Percentiles rank a stretch among this genome's conserved stretches.
These are phyloP conservation scores for Colletotrichum liriopes DNA, from an alignment of 2,329 filamentous ascomycete species.

Conservation along the genomic window DNA sequence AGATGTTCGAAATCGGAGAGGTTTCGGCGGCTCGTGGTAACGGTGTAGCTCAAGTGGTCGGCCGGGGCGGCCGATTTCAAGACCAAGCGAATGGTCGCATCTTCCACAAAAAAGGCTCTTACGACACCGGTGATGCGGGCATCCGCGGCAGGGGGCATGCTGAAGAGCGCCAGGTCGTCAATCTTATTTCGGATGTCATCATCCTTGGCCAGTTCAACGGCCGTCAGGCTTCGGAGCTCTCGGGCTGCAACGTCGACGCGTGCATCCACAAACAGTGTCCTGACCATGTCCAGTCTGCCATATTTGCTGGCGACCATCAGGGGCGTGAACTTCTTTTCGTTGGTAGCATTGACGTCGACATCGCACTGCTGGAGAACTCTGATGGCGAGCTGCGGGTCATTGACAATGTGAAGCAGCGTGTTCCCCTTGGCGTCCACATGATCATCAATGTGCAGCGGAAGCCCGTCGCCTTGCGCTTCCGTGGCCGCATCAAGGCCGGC, in stretches of 20 bases:
- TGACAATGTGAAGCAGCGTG: conserved; percentile 95
- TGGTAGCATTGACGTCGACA: conserved; percentile 95
- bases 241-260: conserved; percentile 88
- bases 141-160: conserved; percentile 79
- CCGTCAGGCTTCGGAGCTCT: conserved; percentile 90
- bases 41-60: conserved; percentile 86
- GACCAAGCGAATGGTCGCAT: conserved; percentile 92
- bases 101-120: conserved; percentile 96
- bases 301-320: conserved; percentile 99
- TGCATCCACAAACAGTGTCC: conserved; percentile 88
- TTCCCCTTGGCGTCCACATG: conserved; percentile 96
- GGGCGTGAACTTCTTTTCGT: conserved; percentile 94
- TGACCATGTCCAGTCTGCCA: conserved; percentile 92
- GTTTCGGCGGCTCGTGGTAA: conserved; percentile 93
- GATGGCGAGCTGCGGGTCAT: conserved; percentile 83
- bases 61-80: conserved; percentile 94
- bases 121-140: conserved; percentile 93
- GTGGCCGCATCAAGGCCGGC: conserved; percentile 83
- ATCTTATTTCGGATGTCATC: conserved; percentile 97
- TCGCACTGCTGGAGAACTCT: conserved; percentile 88
- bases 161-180: conserved; percentile 91
- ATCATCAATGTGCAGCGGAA: conserved; percentile 90
- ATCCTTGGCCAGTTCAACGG: conserved; percentile 96
- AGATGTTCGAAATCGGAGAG: conserved; percentile 93
- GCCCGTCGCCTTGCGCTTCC: conserved; percentile 80